Evolutionary conservation across 2,329 filamentous ascomycete genomes (phyloP).

Genomic region (Colletotrichum ledebouriae): DNA sequence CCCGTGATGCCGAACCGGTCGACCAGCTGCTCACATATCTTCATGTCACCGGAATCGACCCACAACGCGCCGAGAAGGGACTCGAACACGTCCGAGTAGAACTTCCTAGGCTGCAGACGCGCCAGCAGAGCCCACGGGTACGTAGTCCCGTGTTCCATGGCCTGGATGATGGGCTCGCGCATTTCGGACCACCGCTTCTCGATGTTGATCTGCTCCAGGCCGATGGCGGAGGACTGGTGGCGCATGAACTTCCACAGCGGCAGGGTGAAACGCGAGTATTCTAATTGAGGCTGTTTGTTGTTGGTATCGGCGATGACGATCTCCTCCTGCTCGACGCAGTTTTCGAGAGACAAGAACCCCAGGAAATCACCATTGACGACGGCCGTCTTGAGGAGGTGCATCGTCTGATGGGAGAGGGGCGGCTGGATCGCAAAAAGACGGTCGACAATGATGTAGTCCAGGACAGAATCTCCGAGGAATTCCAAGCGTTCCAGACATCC

Average conservation of each 20-base stretch:
- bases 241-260: conserved; percentile 80
- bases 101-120: conserved; percentile 77
- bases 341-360: conserved; percentile 79
- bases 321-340: conserved; percentile 47
- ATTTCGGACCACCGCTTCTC: conserved; percentile 62
- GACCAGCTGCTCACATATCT: conserved; percentile 71
- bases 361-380: conserved; percentile 86
- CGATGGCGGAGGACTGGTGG: conserved; percentile 64
- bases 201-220: conserved; percentile 58
- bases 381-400: conserved; percentile 82
- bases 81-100: conserved; percentile 88
- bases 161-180: conserved; percentile 61
- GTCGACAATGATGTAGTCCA: conserved; percentile 81
- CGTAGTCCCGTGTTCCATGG: conserved; percentile 61
- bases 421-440: conserved; percentile 65
- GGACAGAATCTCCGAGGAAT: conserved; percentile 87
- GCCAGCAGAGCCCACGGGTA: conserved; percentile 86
- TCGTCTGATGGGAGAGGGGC: conserved; percentile 64
- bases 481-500: conserved; percentile 80
- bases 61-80: conserved; percentile 85
- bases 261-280: conserved; percentile 44
- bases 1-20: conserved; percentile 74
- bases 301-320: conserved; percentile 40
- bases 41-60: conserved; percentile 79
- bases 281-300: conserved; percentile 40